Evolutionary conservation across 2,329 filamentous ascomycete species (phyloP).

Genomic region (Trichophyton verrucosum): DNA sequence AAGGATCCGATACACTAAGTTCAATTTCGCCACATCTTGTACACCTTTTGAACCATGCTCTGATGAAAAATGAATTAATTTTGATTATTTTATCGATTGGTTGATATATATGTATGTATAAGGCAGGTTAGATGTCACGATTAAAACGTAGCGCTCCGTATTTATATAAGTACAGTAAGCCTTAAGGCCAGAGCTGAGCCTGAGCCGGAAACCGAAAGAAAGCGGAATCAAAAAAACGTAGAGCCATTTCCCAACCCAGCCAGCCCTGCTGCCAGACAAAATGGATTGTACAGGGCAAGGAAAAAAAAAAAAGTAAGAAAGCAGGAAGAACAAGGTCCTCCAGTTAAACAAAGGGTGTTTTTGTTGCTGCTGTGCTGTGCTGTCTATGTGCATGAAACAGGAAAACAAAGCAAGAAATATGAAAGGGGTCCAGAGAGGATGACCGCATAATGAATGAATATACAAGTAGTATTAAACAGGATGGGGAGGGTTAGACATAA

Average conservation of each 20-base stretch:
- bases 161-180: conserved; percentile 2
- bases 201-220: background rate
- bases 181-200: background rate
- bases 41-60: no score
- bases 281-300: background rate
- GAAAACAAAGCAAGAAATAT: background rate
- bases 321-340: background rate
- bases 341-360: background rate
- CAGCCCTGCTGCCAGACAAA: conserved; percentile 2
- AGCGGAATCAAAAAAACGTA: background rate
- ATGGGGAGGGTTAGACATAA: background rate
- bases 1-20: no score
- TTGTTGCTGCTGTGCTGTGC: background rate
- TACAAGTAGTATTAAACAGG: background rate
- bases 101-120: background rate
- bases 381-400: conserved; percentile 3
- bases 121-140: background rate
- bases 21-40: no score
- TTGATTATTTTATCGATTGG: background rate
- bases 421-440: background rate
- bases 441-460: conserved; percentile 1
- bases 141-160: background rate
- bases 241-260: background rate
- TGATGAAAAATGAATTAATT: background rate
- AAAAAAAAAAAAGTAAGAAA: background rate